Evolutionary conservation across 192 early-diverging fungal species (phyloP).

Genomic region (Gamsiella multidivaricata): DNA sequence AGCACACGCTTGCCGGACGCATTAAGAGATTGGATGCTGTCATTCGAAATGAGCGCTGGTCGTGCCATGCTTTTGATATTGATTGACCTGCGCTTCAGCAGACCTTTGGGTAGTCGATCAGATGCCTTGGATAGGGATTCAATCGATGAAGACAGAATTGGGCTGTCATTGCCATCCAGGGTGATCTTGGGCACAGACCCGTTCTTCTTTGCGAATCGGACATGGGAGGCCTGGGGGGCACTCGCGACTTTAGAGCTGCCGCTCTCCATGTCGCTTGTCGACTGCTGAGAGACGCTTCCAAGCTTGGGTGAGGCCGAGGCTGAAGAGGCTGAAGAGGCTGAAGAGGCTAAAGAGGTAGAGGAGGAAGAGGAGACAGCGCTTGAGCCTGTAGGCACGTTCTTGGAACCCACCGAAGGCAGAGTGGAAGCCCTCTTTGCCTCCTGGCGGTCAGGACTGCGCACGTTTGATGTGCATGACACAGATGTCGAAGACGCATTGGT

Average conservation of each 20-base stretch:
- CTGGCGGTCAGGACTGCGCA: conserved; percentile 1
- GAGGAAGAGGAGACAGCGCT: no score
- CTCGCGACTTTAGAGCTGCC: not conserved
- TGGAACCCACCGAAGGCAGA: not conserved
- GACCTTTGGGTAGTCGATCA: conserved; percentile 27
- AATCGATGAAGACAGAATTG: not conserved
- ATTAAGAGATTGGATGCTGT: conserved; percentile 37
- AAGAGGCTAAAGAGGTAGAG: no score
- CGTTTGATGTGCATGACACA: no score
- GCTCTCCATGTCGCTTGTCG: not conserved
- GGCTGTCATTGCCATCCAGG: conserved; percentile 1
- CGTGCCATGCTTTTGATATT: not conserved
- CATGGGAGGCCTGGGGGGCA: conserved; percentile 22
- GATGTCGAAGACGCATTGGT: not conserved
- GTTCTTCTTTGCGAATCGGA: conserved; percentile 42
- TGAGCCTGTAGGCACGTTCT: no score
- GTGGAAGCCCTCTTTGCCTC: conserved; percentile 1
- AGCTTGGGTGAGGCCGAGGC: not conserved
- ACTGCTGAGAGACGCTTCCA: not conserved
- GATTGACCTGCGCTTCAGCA: conserved; percentile 21
- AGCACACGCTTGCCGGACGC: conserved; percentile 30
- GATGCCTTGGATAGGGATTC: not conserved
- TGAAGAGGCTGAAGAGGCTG: no score
- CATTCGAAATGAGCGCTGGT: conserved; percentile 9
- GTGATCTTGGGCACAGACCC: conserved; percentile 27